phyloP scores from a whole-genome alignment of 2,329 filamentous ascomycete genomes.

The Cylindrodendrum hubeiense region DNA sequence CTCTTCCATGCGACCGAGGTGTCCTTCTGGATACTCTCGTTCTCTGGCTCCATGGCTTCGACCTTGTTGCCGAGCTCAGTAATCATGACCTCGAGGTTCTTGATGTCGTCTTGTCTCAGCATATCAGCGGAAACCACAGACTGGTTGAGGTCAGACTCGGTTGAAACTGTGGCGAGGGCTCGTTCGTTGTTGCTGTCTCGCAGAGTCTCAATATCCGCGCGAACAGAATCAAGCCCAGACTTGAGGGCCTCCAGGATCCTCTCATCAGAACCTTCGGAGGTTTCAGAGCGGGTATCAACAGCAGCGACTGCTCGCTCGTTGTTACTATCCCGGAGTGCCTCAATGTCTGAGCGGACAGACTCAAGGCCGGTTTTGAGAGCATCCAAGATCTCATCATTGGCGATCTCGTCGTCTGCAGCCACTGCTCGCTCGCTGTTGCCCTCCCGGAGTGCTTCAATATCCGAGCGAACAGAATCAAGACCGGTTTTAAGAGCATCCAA shows the following conservation, averaged over 20 bases:
- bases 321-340: conserved; percentile 75
- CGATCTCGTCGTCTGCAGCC: conserved; percentile 73
- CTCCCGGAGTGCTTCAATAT: conserved; percentile 61
- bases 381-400: conserved; percentile 86
- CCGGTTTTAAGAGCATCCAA: conserved; percentile 56
- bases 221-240: conserved; percentile 79
- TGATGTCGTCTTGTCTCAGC: conserved; percentile 79
- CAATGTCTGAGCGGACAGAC: conserved; percentile 78
- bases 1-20: conserved; percentile 67
- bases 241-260: conserved; percentile 89
- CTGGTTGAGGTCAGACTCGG: conserved; percentile 38
- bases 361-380: conserved; percentile 84
- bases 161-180: conserved; percentile 59
- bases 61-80: conserved; percentile 87
- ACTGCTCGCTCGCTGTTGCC: conserved; percentile 67
- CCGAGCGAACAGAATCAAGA: conserved; percentile 39
- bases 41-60: conserved; percentile 63
- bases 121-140: conserved; percentile 58
- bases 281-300: conserved; percentile 61
- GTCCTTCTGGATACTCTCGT: conserved; percentile 57
- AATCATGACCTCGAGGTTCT: conserved; percentile 87
- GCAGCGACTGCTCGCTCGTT: conserved; percentile 66
- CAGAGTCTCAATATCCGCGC: conserved; percentile 80
- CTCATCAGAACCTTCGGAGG: conserved; percentile 56
- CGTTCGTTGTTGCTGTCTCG: conserved; percentile 64